phyloP scores from a whole-genome alignment of 495 filamentous ascomycete species.

The Penicillium atrosanguineum region DNA sequence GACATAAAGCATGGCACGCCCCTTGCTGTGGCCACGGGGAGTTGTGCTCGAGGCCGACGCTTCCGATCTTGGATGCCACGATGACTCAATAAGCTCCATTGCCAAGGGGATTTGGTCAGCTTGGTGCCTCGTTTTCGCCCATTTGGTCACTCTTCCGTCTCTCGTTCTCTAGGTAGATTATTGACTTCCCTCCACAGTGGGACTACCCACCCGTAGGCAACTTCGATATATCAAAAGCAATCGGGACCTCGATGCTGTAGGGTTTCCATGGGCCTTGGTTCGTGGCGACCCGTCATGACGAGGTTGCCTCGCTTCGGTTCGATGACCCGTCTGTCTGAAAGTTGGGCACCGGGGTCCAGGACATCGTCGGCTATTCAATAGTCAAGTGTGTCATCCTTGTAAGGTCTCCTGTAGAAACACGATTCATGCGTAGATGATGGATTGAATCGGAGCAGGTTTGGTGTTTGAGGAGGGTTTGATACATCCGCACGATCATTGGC shows the following conservation, averaged over 20 bases:
- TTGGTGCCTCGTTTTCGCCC: neutral
- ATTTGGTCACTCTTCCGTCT: neutral
- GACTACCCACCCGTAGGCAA: neutral
- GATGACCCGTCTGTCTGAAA: neutral
- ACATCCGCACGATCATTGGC: conserved; percentile 19
- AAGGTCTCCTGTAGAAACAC: neutral
- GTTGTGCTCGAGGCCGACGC: neutral
- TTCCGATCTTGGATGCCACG: neutral
- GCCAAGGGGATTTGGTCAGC: neutral
- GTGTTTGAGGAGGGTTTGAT: conserved; percentile 10
- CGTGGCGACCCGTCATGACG: neutral
- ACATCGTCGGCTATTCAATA: neutral
- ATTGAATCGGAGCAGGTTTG: neutral
- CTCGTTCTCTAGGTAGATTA: neutral
- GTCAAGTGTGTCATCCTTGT: neutral
- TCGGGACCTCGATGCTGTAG: neutral
- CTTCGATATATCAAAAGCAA: neutral
- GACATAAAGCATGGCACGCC: neutral
- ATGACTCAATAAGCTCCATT: neutral
- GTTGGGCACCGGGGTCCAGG: neutral
- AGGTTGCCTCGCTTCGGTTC: neutral
- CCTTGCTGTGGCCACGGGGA: neutral
- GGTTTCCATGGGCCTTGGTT: neutral
- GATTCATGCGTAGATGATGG: neutral
- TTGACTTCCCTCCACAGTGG: neutral